A percentile compares a stretch with the other conserved stretches of the same genome.
These are phyloP conservation scores for Helminthosporium solani DNA, from an alignment of 2,329 filamentous ascomycete species.

Conservation along the genomic window DNA sequence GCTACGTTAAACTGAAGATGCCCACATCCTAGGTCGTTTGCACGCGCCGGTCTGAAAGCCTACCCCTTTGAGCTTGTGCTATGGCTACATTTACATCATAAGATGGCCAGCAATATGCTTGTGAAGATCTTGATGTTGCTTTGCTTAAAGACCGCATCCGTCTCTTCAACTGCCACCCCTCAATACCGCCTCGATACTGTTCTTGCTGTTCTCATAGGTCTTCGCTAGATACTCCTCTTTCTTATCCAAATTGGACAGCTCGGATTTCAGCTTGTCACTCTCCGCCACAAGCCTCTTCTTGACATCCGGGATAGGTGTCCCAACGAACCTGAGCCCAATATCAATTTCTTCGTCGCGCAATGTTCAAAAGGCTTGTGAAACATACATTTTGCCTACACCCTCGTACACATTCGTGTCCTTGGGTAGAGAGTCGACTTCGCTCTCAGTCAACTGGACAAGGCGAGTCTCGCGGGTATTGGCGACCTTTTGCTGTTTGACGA, in stretches of 20 bases:
- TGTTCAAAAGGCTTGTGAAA: conserved; percentile 4
- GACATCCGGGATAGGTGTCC: conserved; percentile 69
- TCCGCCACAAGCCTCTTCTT: conserved; percentile 75
- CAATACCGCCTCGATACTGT: conserved; percentile 88
- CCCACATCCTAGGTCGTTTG: no score
- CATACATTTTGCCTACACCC: conserved; percentile 94
- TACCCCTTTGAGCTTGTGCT: neutral
- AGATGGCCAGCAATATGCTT: neutral
- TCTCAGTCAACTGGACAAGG: conserved; percentile 81
- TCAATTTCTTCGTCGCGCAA: neutral
- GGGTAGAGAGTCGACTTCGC: conserved; percentile 76
- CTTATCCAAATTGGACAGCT: conserved; percentile 81
- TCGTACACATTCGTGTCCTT: conserved; percentile 82
- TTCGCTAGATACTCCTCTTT: conserved; percentile 91
- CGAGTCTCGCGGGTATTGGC: conserved; percentile 86
- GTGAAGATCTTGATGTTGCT: neutral
- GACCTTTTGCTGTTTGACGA: conserved; percentile 81
- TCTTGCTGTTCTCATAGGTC: conserved; percentile 89
- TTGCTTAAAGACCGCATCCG: neutral
- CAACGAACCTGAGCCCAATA: conserved; percentile 74
- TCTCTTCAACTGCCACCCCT: conserved; percentile 41
- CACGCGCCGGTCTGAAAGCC: no score
- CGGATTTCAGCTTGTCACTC: conserved; percentile 70
- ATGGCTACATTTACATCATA: neutral
- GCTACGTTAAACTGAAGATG: no score